phyloP scores from a whole-genome alignment of 208 protist genomes.

The Acanthamoeba comandoni region DNA sequence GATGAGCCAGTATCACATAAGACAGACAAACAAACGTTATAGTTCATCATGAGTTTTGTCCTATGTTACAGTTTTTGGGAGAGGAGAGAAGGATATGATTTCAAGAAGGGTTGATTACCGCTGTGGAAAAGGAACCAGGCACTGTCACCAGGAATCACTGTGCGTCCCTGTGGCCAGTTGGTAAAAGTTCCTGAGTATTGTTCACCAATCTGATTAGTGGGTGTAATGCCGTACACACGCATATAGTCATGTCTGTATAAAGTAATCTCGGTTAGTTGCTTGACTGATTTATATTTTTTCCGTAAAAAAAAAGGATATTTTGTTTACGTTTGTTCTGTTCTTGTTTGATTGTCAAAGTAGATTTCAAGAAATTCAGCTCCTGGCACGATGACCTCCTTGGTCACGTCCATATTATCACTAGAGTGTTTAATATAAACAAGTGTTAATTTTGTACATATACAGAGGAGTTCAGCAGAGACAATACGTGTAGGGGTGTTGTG shows the following conservation, averaged over 20 bases:
- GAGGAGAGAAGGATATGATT: no score
- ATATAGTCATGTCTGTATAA: slow-evolving; percentile 27
- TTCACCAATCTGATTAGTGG: slow-evolving; percentile 7
- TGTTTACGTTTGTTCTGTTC: slow-evolving; percentile 46
- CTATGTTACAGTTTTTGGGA: no score
- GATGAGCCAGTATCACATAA: no score
- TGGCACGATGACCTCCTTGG: neutral
- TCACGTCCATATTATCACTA: slow-evolving; percentile 59
- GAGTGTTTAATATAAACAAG: neutral
- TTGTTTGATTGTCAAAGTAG: slow-evolving; percentile 28
- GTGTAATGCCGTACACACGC: neutral
- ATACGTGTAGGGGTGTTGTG: slow-evolving; percentile 26
- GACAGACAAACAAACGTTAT: no score
- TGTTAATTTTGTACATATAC: neutral
- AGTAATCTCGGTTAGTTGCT: neutral
- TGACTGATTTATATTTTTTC: neutral
- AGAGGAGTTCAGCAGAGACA: neutral
- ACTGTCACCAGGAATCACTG: neutral
- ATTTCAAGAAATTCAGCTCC: slow-evolving; percentile 2
- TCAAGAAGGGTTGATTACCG: no score
- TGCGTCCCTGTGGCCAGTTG: slow-evolving; percentile 6
- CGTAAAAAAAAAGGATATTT: neutral
- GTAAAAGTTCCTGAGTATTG: slow-evolving; percentile 9
- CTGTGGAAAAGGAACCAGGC: slow-evolving; percentile 47
- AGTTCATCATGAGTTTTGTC: no score